Evolutionary conservation across 2,329 filamentous ascomycete species (phyloP), one percentile per base, ranked within the genome.

Genomic region (Phyllosticta capitalensis): DNA sequence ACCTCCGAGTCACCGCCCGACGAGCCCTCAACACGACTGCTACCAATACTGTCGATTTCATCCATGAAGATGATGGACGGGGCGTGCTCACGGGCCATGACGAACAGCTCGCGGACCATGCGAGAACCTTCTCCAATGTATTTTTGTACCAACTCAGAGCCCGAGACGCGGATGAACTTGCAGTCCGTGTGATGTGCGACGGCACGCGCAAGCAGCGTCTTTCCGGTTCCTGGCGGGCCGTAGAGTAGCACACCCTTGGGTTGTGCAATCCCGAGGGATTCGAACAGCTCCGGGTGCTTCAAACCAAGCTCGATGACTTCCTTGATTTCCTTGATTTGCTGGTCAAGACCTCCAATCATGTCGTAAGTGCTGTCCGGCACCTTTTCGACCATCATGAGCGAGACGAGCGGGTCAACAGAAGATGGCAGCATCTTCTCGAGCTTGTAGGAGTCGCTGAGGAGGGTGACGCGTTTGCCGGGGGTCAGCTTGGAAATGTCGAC

Each of bases 61-160:
- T 99, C 94, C 94, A 99, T 99, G 81, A 99, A 99, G 76, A 99
- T 99, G 77, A 99, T 99, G 66, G 90, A 95, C 21, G 94, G 94
- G 0, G 94, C 94, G 69, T 99, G 94, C 74, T 99, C 94, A 76
- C 94, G 84, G 26, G 94, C 94, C 94, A 99, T 99, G 72, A 99
- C 89, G 81, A 99, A 99, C 56, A 99, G 83, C 77, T 99, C 94
- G 71, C 94, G 90, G 64, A 99, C 94, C 94, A 99, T 99, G 68
- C 94, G 87, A 67, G 89, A 94, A 71, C 94, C 94, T 74, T 99
- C 94, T 71, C 94, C 94, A 69, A 99, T 99, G 77, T 99, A 99
- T 79, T 99, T 99, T 73, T 99, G 94, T 66, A 99, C 94, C 71
- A 99, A 77, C 75, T 99, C 94, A 24, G 90, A 95, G 62, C 94